Conservation (phyloP, 2,329 filamentous ascomycete species). For the Aquanectria penicillioides region DNA sequence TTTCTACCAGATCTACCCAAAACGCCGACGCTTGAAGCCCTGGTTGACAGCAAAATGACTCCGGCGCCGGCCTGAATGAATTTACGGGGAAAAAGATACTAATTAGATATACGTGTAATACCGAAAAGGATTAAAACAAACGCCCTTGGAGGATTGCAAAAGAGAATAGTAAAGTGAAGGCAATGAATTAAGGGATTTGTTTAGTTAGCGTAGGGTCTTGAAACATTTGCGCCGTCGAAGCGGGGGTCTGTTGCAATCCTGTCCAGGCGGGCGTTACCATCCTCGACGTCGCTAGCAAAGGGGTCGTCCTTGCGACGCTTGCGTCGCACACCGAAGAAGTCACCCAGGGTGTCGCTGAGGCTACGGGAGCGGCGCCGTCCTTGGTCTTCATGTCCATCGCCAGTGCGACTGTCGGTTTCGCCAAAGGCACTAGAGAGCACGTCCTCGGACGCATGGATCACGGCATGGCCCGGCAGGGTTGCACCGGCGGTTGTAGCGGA, state of each 20-base stretch:
- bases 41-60: constrained; percentile 35
- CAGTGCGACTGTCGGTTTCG: constrained; percentile 26
- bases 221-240: constrained; percentile 11
- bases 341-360: constrained; percentile 54
- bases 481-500: constrained; percentile 8
- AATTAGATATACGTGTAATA: constrained; percentile 2
- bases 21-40: constrained; percentile 43
- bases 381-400: constrained; percentile 26
- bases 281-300: constrained; percentile 34
- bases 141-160: constrained; percentile 23
- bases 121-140: constrained; percentile 23
- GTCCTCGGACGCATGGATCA: constrained; percentile 40
- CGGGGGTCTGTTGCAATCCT: constrained; percentile 4
- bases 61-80: constrained; percentile 32
- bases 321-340: constrained; percentile 50
- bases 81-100: constrained; percentile 9
- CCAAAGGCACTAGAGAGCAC: constrained; percentile 34
- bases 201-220: constrained; percentile 10
- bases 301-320: constrained; percentile 43
- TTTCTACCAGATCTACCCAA: constrained; percentile 32
- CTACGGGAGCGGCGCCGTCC: constrained; percentile 49
- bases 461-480: constrained; percentile 29
- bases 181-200: neutral
- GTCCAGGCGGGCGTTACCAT: constrained; percentile 22
- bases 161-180: constrained; percentile 26